Evolutionary conservation across 306 rosid species (phyloP), one percentile per base, ranked within the genome.

Genomic region (Canavalia gladiata): DNA sequence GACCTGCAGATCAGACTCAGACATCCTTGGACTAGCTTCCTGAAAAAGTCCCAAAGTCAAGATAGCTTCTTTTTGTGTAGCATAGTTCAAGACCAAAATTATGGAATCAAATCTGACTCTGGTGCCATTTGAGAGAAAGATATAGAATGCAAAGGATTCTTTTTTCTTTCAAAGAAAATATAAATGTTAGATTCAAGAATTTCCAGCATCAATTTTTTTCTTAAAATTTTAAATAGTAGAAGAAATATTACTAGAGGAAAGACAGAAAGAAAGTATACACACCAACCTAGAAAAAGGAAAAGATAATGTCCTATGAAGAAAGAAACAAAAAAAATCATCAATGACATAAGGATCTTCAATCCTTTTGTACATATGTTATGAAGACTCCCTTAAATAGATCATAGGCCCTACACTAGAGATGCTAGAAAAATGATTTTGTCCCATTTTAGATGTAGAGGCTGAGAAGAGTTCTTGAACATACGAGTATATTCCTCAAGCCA

Each of bases 1-100:
- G 81, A 83, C 72, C 72, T 83, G 83, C 39, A 90, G 60, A 67
- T 87, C 91, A 69, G 88, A 78, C 64, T 73, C 84, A 60, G 88
- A 80, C 75, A 84, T 72, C 83, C 84, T 86, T 8, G 86, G 89
- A 81, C 68, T 42, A 62, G 78, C 85, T 81, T 84, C 97, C 90
- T 87, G 89, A 73, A 66, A 88, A 46, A 82, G 25, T 54, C 75
- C 88, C 43, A 33, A 78, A 57, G 84, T 63, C 74, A 81, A 77
- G 71, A 73, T 59, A 74, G 66, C 77, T 67, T 64, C 77, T 77
- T 51, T 66, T 52, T 69, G 55, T 49, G 72, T 58, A 65, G 73
- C 74, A 65, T 46, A 80, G 10, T 46, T 58, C n/a, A 68, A 74
- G 62, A 45, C 58, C 11, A 72, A 70, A 77, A 59, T 18, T 41